Evolutionary conservation across 495 filamentous ascomycete genomes (phyloP), one percentile per base, ranked within the genome.

Genomic region (Evernia prunastri): DNA sequence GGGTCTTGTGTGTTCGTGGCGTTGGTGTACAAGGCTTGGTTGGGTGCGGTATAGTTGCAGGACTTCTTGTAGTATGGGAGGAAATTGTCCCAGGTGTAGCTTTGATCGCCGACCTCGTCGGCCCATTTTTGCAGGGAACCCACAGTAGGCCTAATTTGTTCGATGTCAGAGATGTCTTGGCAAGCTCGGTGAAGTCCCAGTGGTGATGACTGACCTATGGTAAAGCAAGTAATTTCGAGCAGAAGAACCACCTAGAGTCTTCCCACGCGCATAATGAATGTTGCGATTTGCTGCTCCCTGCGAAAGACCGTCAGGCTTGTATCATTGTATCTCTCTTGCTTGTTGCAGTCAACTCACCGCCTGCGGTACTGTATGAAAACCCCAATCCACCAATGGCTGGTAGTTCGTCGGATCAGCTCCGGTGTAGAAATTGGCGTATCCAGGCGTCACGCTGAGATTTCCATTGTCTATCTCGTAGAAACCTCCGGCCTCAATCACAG

Each of bases 401-500:
- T 63, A 63, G 39, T 72, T 63, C 1, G 60, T 54, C 0, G 67
- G 59, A 43, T 61, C 63, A 20, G 60, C 59, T 9, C 73, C 72
- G 9, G 58, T 66, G 47, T 61, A 73, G 18, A 25, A 63, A 18
- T 66, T 63, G 15, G 47, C 65, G 33, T 72, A 74, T 13, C 45
- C 68, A 6, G 81, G 82, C 9, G 83, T 71, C 29, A 71, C 64
- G 60, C 66, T 75, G 12, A 58, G 70, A 59, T 83, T 73, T 53
- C 80, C 68, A 68, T 77, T 72, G 67, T 78, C 74, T 4, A 54
- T 33, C 67, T 87, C 78, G 59, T 86, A 86, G 60, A 79, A 74
- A 0, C 76, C 77, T 12, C 85, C 84, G 2, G 84, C 84, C 72
- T 87, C 85, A 17, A 87, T 70, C 12, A 87, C 71, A 2, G 78